These are phyloP conservation scores for Miamiensis avidus DNA, from an alignment of 169 alveolate genomes.

Conservation along the genomic window DNA sequence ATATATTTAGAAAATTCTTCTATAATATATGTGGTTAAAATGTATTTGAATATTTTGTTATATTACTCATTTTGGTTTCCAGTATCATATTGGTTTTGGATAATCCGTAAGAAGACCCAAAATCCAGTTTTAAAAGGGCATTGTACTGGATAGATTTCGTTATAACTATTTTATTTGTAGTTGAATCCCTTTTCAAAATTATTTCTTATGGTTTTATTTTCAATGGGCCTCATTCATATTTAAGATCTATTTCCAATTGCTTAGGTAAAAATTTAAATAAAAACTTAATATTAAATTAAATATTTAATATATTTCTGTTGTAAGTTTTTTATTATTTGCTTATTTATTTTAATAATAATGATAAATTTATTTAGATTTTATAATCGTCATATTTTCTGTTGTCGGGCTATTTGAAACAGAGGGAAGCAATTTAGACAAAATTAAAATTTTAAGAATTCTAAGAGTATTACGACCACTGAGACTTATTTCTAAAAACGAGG, in stretches of 20 bases:
- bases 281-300: constrained; percentile 47
- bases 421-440: neutral
- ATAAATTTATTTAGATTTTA: neutral
- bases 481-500: constrained; percentile 68
- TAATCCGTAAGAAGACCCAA: constrained; percentile 26
- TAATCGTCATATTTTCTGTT: neutral
- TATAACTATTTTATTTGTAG: constrained; percentile 10
- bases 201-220: constrained; percentile 16
- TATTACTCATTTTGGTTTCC: constrained; percentile 32
- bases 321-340: constrained; percentile 5
- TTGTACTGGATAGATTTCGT: constrained; percentile 6
- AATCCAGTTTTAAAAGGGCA: neutral
- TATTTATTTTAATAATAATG: constrained; percentile 6
- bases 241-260: constrained; percentile 3
- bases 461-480: constrained; percentile 79
- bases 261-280: constrained; percentile 25
- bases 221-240: constrained; percentile 17
- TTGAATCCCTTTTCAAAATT: constrained; percentile 19
- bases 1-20: constrained; percentile 18
- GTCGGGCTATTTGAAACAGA: neutral
- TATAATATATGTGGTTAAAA: constrained; percentile 2
- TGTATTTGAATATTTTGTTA: constrained; percentile 38
- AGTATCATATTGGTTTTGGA: constrained; percentile 47
- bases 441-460: constrained; percentile 65
- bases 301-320: constrained; percentile 28